These are phyloP conservation scores for Parachaetomium inaequale DNA, from an alignment of 495 filamentous ascomycete genomes.

Conservation along the genomic window DNA sequence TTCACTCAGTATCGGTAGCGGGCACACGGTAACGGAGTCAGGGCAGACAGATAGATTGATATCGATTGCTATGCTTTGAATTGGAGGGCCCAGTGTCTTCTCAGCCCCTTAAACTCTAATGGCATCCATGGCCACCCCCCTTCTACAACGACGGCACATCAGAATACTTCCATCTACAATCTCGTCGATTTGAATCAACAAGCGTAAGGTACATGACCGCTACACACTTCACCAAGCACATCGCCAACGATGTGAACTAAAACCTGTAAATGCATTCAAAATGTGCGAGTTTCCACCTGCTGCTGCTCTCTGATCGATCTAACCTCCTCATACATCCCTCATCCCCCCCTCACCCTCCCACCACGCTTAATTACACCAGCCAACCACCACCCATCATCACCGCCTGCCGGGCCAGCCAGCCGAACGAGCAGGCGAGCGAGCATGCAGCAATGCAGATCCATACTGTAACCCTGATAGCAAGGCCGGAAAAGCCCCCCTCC, in stretches of 20 bases:
- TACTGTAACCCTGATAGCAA: not conserved
- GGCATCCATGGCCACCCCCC: no score
- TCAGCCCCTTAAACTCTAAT: no score
- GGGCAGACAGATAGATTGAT: not conserved
- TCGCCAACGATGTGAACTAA: not conserved
- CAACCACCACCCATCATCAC: not conserved
- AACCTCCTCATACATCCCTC: not conserved
- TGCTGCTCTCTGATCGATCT: not conserved
- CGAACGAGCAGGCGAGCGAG: not conserved
- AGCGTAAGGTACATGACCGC: not conserved
- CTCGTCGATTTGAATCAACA: not conserved
- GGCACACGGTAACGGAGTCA: not conserved
- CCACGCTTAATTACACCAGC: not conserved
- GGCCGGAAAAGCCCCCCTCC: not conserved
- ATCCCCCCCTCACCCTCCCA: not conserved
- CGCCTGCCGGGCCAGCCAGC: slow-evolving; percentile 4
- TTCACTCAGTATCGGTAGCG: not conserved
- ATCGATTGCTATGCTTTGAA: not conserved
- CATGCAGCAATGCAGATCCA: not conserved
- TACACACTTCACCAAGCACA: not conserved
- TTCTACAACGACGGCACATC: not conserved
- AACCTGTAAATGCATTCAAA: not conserved
- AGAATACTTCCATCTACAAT: not conserved
- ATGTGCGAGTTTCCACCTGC: not conserved
- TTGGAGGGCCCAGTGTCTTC: no score